Percentiles rank a stretch among this genome's conserved stretches.
Evolutionary conservation across 306 rosid species (phyloP).

Genomic region (Inga oerstediana): DNA sequence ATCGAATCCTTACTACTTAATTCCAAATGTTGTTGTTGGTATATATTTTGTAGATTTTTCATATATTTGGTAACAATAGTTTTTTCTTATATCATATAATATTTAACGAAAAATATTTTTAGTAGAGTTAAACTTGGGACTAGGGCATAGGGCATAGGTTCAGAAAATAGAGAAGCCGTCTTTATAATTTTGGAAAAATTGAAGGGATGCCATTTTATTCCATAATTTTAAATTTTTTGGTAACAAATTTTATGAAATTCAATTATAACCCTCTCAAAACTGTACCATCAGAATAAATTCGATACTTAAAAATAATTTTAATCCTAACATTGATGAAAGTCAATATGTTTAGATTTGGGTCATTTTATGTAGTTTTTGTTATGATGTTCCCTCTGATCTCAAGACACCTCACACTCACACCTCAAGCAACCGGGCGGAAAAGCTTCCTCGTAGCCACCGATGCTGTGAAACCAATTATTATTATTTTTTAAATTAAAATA

Average conservation of each 20-base stretch:
- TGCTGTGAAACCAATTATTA: background rate
- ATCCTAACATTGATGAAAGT: background rate
- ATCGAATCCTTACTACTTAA: background rate
- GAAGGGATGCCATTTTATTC: background rate
- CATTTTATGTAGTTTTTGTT: background rate
- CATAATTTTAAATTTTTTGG: no score
- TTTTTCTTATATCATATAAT: no score
- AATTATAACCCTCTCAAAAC: background rate
- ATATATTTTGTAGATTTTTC: no score
- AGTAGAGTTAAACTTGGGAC: no score
- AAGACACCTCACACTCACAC: constrained; percentile 54
- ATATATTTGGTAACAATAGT: no score
- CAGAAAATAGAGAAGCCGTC: no score
- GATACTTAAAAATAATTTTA: background rate
- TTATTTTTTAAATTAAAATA: background rate
- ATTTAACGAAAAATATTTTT: no score
- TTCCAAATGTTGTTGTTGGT: background rate
- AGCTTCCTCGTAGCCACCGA: constrained; percentile 19
- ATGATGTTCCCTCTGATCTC: constrained; percentile 58
- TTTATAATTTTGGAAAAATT: no score
- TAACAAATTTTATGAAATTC: no score
- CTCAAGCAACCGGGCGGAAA: constrained; percentile 17
- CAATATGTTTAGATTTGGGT: background rate
- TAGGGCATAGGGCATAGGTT: no score
- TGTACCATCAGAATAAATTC: background rate